These are phyloP conservation scores for Coccomyxa sp. DNA, from an alignment of 139 green algal species.

Conservation along the genomic window DNA sequence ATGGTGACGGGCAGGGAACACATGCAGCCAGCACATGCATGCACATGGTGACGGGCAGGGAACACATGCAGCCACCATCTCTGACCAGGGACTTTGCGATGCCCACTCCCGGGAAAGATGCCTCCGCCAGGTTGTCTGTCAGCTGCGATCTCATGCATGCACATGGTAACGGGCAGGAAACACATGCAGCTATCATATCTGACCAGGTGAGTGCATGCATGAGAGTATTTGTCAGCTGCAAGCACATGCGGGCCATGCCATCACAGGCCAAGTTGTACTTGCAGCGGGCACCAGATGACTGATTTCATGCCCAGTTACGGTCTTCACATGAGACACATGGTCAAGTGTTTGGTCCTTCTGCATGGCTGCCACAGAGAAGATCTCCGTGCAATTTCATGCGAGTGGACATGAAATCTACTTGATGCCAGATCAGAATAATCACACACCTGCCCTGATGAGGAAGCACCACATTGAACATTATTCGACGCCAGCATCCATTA, in stretches of 20 bases:
- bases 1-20: background rate
- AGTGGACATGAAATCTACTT: too few species aligned
- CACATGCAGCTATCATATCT: background rate
- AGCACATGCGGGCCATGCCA: background rate
- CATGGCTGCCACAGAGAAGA: too few species aligned
- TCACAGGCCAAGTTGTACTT: too few species aligned
- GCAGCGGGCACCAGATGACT: too few species aligned
- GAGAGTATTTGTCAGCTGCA: slow-evolving; percentile 24
- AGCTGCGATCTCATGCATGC: background rate
- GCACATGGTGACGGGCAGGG: background rate
- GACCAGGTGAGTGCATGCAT: slow-evolving; percentile 17
- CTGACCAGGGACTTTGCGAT: slow-evolving; percentile 20
- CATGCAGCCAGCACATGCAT: background rate
- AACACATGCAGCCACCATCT: background rate
- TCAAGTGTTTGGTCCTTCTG: too few species aligned
- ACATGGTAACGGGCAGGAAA: background rate
- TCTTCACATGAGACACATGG: too few species aligned
- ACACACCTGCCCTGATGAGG: too few species aligned
- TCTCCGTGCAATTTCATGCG: too few species aligned
- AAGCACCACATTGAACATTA: background rate
- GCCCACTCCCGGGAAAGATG: background rate
- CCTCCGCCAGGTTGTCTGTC: slow-evolving; percentile 25
- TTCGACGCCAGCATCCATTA: background rate
- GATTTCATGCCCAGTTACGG: too few species aligned
- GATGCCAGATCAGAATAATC: too few species aligned